Conservation (phyloP, 306 rosid genomes). For the Vigna unguiculata region DNA sequence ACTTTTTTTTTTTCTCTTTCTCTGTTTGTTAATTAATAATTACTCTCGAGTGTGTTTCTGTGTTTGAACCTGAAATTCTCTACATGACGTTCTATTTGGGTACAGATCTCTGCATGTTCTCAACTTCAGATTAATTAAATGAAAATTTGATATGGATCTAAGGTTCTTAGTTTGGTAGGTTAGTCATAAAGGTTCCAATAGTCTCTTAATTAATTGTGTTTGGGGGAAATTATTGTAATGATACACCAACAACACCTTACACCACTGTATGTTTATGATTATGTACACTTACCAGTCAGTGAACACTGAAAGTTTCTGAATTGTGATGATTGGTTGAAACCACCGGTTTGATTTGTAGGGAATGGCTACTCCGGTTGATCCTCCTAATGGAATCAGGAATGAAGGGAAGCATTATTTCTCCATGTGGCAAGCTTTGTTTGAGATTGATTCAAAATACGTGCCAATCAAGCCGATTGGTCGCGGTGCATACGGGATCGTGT, state of each 20-base stretch:
- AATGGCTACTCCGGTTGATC: constrained; percentile 96
- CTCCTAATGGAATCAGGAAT: constrained; percentile 79
- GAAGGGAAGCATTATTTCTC: constrained; percentile 87
- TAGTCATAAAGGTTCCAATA: constrained; percentile 1
- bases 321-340: constrained; percentile 22
- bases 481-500: constrained; percentile 91
- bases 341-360: constrained; percentile 40
- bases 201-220: constrained; percentile 9
- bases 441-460: constrained; percentile 85
- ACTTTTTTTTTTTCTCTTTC: not conserved
- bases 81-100: not conserved
- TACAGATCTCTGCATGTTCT: constrained; percentile 41
- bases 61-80: not conserved
- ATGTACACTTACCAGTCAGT: not conserved
- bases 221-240: not conserved
- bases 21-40: constrained; percentile 8
- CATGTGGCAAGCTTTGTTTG: constrained; percentile 94
- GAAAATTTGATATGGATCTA: constrained; percentile 29
- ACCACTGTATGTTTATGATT: not conserved
- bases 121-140: not conserved
- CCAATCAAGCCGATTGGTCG: constrained; percentile 96
- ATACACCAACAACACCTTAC: not conserved
- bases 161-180: constrained; percentile 18
- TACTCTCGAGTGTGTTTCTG: not conserved
- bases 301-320: constrained; percentile 7